A percentile compares a stretch with the other conserved stretches of the same genome.
These are phyloP conservation scores for Neopestalotiopsis clavispora DNA, from an alignment of 2,329 filamentous ascomycete species.

Conservation along the genomic window DNA sequence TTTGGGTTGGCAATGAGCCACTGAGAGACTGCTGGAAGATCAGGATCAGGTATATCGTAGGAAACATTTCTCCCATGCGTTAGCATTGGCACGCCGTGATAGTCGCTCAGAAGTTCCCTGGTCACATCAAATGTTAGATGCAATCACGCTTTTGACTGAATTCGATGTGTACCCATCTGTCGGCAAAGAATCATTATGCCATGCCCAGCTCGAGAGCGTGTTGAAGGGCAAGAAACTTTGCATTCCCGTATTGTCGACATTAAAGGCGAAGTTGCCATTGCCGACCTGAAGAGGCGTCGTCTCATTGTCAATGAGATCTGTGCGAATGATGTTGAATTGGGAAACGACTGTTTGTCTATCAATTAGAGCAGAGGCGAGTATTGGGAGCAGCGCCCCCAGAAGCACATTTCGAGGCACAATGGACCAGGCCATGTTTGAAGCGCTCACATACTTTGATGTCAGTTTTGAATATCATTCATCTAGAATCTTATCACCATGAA, in stretches of 20 bases:
- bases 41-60: slow-evolving; percentile 42
- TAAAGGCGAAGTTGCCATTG: slow-evolving; percentile 36
- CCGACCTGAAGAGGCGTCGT: slow-evolving; percentile 35
- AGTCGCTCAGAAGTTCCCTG: slow-evolving; percentile 36
- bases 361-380: slow-evolving; percentile 11
- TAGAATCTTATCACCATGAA: background rate
- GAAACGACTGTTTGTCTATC: slow-evolving; percentile 27
- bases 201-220: slow-evolving; percentile 34
- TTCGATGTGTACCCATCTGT: slow-evolving; percentile 30
- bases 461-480: background rate
- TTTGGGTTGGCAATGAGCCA: slow-evolving; percentile 59
- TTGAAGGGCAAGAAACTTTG: slow-evolving; percentile 34
- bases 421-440: background rate
- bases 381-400: background rate
- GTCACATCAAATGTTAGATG: background rate
- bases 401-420: background rate
- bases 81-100: slow-evolving; percentile 35
- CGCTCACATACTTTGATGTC: background rate
- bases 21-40: slow-evolving; percentile 45
- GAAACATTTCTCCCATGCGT: slow-evolving; percentile 44
- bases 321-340: slow-evolving; percentile 29
- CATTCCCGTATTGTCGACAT: slow-evolving; percentile 36
- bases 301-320: slow-evolving; percentile 29
- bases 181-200: slow-evolving; percentile 41
- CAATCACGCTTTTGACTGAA: background rate